Base-by-base conservation (phyloP, 78 protist species). In the Chrysochromulina parva region DNA sequence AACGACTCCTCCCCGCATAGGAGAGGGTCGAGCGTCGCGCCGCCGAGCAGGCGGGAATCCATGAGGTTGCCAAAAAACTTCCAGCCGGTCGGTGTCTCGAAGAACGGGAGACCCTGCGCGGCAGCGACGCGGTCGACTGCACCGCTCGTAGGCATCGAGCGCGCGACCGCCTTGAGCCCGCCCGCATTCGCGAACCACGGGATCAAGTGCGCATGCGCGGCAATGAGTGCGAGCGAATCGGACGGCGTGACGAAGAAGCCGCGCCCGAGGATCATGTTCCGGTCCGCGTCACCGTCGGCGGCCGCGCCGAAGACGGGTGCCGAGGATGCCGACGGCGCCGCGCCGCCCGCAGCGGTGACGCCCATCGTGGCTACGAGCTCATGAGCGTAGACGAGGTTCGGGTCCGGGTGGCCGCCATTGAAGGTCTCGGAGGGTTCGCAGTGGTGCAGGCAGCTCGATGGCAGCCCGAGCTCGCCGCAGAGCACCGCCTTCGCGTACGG, bases 1-100 rank as follows among this genome's bases (percentile, higher is more conserved):
- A 98, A 98, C 60, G 94, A 86, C 95, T 98, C 99, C 94, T 98
- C 99, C n/a, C 99, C 99, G 91, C 98, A 98, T 80, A 78, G 16
- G 62, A 78, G 47, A 2, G 86, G 86, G 17, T n/a, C 0, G 86
- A 26, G n/a, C 62, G 2, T 1, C 20, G 86, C 1, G 73, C 47
- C 26, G 38, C n/a, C 73, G 73, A 14, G 73, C 73, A 24, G 69
- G 66, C 76, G 93, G 9, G 97, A 92, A 69, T 98, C 99, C 98
- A 98, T 96, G 26, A 98, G 93, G 90, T 96, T 97, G 71, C 97
- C 98, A 74, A 98, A 98, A 95, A 95, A 98, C 94, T 98, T 98
- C 99, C 99, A 98, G 52, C 99, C 99, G 6, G 99, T 50, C 11
- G 96, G 94, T 55, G 90, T 93, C 91, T 97, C 98, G 91, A 81